phyloP scores from a whole-genome alignment of 345 rosid genomes.

The Rhizophora apiculata region DNA sequence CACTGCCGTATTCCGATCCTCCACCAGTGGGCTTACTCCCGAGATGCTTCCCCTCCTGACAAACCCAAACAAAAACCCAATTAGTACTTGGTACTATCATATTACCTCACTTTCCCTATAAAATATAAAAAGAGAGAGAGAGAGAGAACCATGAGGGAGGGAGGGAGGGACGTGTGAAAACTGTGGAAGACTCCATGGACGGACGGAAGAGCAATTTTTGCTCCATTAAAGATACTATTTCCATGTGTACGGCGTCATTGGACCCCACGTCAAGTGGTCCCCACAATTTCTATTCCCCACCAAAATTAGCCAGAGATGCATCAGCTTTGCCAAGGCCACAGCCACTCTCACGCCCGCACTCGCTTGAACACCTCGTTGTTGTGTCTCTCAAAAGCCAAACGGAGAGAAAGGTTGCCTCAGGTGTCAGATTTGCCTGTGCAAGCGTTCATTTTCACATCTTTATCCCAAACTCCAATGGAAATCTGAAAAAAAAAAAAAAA shows the following conservation, averaged over 20 bases:
- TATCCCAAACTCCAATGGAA: constrained; percentile 13
- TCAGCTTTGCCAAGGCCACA: background rate
- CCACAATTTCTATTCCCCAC: background rate
- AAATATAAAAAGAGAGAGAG: background rate
- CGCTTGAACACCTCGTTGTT: constrained; percentile 20
- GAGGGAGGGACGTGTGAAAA: background rate
- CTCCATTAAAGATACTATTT: background rate
- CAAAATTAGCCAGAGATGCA: background rate
- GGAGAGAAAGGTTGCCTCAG: constrained; percentile 13
- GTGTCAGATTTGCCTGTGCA: constrained; percentile 31
- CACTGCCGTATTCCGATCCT: background rate
- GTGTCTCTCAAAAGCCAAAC: constrained; percentile 38
- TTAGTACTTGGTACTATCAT: background rate
- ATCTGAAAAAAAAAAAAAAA: background rate
- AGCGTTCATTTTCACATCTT: constrained; percentile 8
- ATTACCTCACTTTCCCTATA: background rate
- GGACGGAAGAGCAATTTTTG: background rate
- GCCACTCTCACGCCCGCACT: background rate
- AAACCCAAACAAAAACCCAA: background rate
- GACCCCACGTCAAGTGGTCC: constrained; percentile 21
- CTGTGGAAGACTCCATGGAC: background rate
- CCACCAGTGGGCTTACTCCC: constrained; percentile 4
- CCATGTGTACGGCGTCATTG: constrained; percentile 4
- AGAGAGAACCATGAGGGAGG: background rate
- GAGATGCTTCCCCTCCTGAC: constrained; percentile 13